Conservation (phyloP, 2,329 filamentous ascomycete species). For the Colletotrichum sp. region DNA sequence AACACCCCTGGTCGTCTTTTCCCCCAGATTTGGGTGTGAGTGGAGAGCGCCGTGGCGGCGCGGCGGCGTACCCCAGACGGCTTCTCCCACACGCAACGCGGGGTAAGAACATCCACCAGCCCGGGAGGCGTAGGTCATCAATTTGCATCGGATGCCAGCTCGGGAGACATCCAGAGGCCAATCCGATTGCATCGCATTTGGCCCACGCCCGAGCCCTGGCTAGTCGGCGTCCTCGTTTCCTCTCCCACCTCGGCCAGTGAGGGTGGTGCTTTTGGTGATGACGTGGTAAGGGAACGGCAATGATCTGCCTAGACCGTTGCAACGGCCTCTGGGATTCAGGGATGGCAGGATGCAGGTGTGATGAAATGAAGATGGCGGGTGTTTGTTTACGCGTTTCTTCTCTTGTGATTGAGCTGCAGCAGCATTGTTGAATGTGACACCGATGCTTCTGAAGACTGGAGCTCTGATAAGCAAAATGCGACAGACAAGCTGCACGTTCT, state of each 20-base stretch:
- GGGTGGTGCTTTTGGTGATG: not conserved
- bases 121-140: not conserved
- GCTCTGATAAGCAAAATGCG: not conserved
- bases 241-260: not conserved
- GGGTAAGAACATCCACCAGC: conserved; percentile 11
- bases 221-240: not conserved
- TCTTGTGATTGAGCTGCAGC: not conserved
- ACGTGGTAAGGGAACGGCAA: not conserved
- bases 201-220: not conserved
- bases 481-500: not conserved
- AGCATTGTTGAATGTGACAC: not conserved
- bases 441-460: not conserved
- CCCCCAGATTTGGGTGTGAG: not conserved
- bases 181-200: not conserved
- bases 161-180: not conserved
- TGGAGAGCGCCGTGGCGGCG: not conserved
- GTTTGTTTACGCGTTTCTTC: not conserved
- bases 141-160: conserved; percentile 1
- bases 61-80: conserved; percentile 4
- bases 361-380: not conserved
- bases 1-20: not conserved
- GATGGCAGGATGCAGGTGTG: not conserved
- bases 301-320: not conserved
- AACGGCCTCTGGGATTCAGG: not conserved
- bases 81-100: conserved; percentile 4